Evolutionary conservation across 2,329 filamentous ascomycete species (phyloP), one percentile per base, ranked within the genome.

Genomic region (Apiospora phragmitis): DNA sequence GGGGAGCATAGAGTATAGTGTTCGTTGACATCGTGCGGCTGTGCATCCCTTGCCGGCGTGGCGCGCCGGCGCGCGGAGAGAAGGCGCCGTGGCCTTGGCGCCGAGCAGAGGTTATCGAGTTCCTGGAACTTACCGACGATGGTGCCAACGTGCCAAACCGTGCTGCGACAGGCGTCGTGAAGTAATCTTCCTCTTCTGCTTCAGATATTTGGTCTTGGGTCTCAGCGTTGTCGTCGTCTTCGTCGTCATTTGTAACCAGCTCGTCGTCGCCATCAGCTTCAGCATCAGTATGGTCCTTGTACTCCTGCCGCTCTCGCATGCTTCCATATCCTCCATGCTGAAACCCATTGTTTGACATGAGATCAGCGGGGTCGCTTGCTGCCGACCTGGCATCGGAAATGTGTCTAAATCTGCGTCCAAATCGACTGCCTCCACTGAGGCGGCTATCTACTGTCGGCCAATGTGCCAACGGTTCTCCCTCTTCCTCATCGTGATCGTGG

Each of bases 181-280:
- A 91, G 75, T 90, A 90, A 71, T 87, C 85, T 65, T 86, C 86
- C 24, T 80, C 76, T 38, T 80, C 81, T 11, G 42, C 70, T 38
- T 71, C 68, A 45, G 71, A 77, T 69, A 74, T 74, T 51, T 75
- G 72, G 74, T 68, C 79, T 38, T 70, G 77, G 71, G 71, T 82
- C 78, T 87, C 83, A 74, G 82, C 79, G 77, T 78, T 81, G 21
- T 86, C 84, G 67, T 90, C 86, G 55, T 91, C 88, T 42, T 91
- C 90, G 70, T 95, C 92, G 70, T 94, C 93, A 70, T 94, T 93
- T 4, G 93, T 95, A 16, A 93, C 88, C n/a, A 95, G 84, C 80
- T 98, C 95, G 76, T 97, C 95, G 76, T 98, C 95, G 0, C 94
- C 94, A 78, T 97, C 94, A 8, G 91, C 94, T 78, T 97, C 94